These are phyloP conservation scores for Thalassiosira allenii DNA, from an alignment of 352 stramenopile genomes.

Conservation along the genomic window DNA sequence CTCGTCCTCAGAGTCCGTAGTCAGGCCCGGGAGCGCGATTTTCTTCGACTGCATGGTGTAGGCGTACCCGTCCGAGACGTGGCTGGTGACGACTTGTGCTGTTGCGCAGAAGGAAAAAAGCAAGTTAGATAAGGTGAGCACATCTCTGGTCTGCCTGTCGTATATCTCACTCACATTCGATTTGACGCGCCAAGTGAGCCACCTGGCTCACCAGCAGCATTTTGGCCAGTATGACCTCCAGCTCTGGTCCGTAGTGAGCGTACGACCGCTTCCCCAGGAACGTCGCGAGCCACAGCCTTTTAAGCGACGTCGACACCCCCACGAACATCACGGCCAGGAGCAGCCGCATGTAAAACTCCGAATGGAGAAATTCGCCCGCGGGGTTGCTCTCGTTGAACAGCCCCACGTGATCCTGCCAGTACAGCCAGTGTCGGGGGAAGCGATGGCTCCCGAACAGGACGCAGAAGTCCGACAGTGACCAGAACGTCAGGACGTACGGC, in stretches of 20 bases:
- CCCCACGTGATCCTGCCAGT: constrained; percentile 65
- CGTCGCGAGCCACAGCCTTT: constrained; percentile 53
- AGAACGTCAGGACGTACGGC: constrained; percentile 71
- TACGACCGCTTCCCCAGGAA: constrained; percentile 54
- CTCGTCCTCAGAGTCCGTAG: constrained; percentile 52
- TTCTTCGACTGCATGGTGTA: constrained; percentile 34
- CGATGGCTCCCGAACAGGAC: constrained; percentile 47
- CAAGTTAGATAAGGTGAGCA: too few species aligned
- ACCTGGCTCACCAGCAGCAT: constrained; percentile 63
- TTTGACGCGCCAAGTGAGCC: constrained; percentile 39
- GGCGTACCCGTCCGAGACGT: constrained; percentile 30
- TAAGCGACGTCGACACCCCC: constrained; percentile 43
- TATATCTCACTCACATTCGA: constrained; percentile 36
- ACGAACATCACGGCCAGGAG: constrained; percentile 52
- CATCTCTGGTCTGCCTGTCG: too few species aligned
- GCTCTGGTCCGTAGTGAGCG: constrained; percentile 58
- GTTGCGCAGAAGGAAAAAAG: too few species aligned
- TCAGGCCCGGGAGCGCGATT: constrained; percentile 29
- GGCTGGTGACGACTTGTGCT: constrained; percentile 23
- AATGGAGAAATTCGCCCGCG: constrained; percentile 38
- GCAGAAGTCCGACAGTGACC: constrained; percentile 57
- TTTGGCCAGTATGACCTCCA: constrained; percentile 64
- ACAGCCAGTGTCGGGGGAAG: constrained; percentile 77
- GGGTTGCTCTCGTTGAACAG: constrained; percentile 54
- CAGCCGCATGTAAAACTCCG: constrained; percentile 44